Base-by-base conservation (phyloP, 306 rosid genomes). In the Sicyos baderoa region DNA sequence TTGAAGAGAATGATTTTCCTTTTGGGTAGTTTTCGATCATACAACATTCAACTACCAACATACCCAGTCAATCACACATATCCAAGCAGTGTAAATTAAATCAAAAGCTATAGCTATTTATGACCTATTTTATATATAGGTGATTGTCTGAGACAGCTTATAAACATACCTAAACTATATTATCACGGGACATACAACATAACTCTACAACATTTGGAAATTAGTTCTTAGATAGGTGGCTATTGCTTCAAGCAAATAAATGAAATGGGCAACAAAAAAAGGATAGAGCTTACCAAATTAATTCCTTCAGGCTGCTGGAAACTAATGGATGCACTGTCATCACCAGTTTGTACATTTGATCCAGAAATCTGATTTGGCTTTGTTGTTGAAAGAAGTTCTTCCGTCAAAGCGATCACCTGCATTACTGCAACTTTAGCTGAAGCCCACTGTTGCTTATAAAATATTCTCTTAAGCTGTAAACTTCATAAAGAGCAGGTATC, bases 361-460 rank as follows among this genome's bases (percentile, higher is more conserved):
- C 71, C 83, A 23, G 87, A 72, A 13, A 77, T 60, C 72, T 93
- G 90, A 77, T 80, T 85, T 76, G 85, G 87, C 87, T 81, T 93
- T 48, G 98, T 96, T 55, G 98, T 88, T 68, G 87, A 75, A 42
- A 93, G 97, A 69, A 93, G 85, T 59, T 93, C 98, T 83, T 93
- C 97, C 9, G 94, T 93, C 79, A 89, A 68, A 75, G 96, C 84
- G 78, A 93, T 88, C 42, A 88, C 94, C 98, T 93, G 91, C 80
- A 80, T 42, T n/a, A 37, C 66, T 73, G 71, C 50, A 81, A 76
- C 65, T 72, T 86, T 77, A 92, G 91, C 74, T 63, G 79, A 82
- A 71, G 17, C 77, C 79, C 73, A 71, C 82, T 50, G 48, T 78
- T 78, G 45, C 50, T 47, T n/a, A 15, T 47, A 50, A 22, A 58